Evolutionary conservation across 805 yeast species (phyloP).

Genomic region (Teunomyces panamensis): DNA sequence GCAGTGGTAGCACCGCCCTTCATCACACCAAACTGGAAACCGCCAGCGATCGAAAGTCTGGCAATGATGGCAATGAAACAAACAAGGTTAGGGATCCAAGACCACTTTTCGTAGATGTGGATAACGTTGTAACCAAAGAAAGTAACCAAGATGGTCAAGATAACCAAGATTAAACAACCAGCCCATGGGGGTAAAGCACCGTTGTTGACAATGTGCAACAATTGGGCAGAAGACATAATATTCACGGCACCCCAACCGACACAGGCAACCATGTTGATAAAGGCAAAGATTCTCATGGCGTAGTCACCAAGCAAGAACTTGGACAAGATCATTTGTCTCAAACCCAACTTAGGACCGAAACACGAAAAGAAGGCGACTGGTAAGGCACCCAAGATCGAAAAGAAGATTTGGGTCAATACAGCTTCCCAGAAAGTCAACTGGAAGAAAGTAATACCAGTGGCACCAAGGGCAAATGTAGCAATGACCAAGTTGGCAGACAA

Average conservation of each 20-base stretch:
- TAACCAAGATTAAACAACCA: slow-evolving; percentile 71
- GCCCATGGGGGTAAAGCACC: slow-evolving; percentile 82
- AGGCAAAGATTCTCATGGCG: slow-evolving; percentile 72
- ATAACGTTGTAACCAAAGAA: slow-evolving; percentile 83
- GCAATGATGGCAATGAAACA: slow-evolving; percentile 78
- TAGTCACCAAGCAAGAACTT: slow-evolving; percentile 74
- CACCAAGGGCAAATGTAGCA: slow-evolving; percentile 80
- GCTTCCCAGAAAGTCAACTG: slow-evolving; percentile 73
- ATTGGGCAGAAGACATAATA: slow-evolving; percentile 84
- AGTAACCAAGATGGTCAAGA: slow-evolving; percentile 67
- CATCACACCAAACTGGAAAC: slow-evolving; percentile 43
- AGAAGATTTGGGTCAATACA: slow-evolving; percentile 64
- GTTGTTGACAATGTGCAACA: slow-evolving; percentile 71
- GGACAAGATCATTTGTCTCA: slow-evolving; percentile 84
- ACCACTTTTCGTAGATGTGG: slow-evolving; percentile 77
- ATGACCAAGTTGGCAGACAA: slow-evolving; percentile 84
- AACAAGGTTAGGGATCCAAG: slow-evolving; percentile 81
- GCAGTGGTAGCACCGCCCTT: slow-evolving; percentile 64
- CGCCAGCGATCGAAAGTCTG: slow-evolving; percentile 64
- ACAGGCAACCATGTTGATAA: slow-evolving; percentile 79
- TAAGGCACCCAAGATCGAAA: slow-evolving; percentile 65
- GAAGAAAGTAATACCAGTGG: slow-evolving; percentile 53
- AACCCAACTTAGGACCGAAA: slow-evolving; percentile 81
- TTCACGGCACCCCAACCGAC: slow-evolving; percentile 96
- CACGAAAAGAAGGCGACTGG: slow-evolving; percentile 82